Evolutionary conservation across 176 grass and related monocot genomes (phyloP), one percentile per base, ranked within the genome.

Genomic region (Panicum miliaceum): DNA sequence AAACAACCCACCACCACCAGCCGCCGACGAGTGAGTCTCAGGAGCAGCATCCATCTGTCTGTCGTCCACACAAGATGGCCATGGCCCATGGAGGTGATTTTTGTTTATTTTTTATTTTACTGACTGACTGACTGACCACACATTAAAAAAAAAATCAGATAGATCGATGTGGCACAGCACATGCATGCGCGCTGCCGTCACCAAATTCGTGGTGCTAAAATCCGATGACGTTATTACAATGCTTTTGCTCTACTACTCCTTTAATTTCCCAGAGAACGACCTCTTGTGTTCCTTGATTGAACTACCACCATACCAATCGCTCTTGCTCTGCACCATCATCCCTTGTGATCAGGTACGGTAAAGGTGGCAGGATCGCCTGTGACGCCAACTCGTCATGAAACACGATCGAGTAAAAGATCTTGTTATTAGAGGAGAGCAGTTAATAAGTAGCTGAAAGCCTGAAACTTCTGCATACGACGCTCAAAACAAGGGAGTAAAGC

Each of bases 1-100:
- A 47, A 53, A 11, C 19, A 16, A 74, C 84, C 77, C 32, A 81
- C 68, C 68, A 80, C 47, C 68, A 80, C 45, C 56, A 18, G 54
- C 57, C 76, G 62, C 43, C 35, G 57, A 52, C 56, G 56, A 51
- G 41, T 5, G 3, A 10, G 20, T 23, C 54, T 61, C 4, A 29
- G 2, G 15, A 25, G 25, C 52, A 59, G 8, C 52, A 25, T 58
- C 29, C 1, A 32, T 32, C 29, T 32, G 29, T 32, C 29, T 32
- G 29, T 32, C 73, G n/a, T n/a, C 32, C 19, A 38, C 8, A 18
- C 6, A n/a, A n/a, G n/a, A n/a, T n/a, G n/a, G n/a, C n/a, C n/a
- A n/a, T n/a, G n/a, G n/a, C n/a, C n/a, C n/a, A 42, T 29, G 23
- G 0, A 45, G 4, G 20, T 70, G 12, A 71, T 71, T 12, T 71